Base-by-base conservation (phyloP, 345 rosid species). In the Kernera saxatilis region DNA sequence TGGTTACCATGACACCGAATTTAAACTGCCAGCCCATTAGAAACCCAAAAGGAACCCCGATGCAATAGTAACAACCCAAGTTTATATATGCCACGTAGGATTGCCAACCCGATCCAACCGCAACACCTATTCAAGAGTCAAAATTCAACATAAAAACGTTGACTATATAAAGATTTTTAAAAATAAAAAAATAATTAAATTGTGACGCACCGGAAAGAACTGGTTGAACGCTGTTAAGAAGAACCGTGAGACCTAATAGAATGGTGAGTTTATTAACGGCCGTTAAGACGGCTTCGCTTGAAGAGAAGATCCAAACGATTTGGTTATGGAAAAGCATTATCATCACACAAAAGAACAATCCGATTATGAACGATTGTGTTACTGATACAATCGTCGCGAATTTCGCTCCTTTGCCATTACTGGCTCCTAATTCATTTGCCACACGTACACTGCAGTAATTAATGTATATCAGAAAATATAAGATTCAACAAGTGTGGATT, bases 61-160 rank as follows among this genome's bases (percentile, higher is more conserved):
- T 64, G 57, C 79, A 37, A 73, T 94, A 94, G 49, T 88, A 91
- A 80, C 95, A 87, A n/a, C 95, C 97, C 70, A 94, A 76, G 78
- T 93, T 94, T 69, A 94, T 83, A 71, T 88, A 94, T 0, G 97
- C 99, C 67, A 91, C 93, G 7, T 82, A 82, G 1, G 93, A 85
- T 78, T 91, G 97, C 97, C 96, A 94, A 5, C 99, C 99, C 5
- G 97, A 94, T 49, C 99, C 99, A 46, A 94, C 88, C 5, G 99
- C 97, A 32, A 94, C 97, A 44, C 99, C 97, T 91, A 46, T 1
- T 9, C 41, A 72, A 21, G 17, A 2, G 8, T 33, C 6, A 50
- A 19, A 62, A 15, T 29, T 46, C 53, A 44, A 62, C 33, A 29
- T 11, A 71, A 51, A 21, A 21, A 9, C 18, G 0, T 72, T 72